Percentiles rank a stretch among this genome's conserved stretches.
phyloP scores from a whole-genome alignment of 805 yeast genomes.

The Candida golubevii region DNA sequence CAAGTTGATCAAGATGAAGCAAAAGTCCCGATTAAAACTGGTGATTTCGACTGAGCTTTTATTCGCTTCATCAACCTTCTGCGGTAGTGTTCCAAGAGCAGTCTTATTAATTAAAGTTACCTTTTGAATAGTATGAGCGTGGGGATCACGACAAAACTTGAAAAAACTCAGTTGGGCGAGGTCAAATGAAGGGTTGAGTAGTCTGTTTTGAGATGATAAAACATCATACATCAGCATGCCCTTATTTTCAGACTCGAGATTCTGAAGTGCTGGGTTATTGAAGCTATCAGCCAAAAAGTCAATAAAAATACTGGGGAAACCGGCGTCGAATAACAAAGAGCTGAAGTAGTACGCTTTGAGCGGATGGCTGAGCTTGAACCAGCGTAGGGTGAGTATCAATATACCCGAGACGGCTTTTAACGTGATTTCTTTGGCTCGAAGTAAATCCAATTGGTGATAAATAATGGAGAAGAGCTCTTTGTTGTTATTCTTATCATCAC shows the following conservation, averaged over 20 bases:
- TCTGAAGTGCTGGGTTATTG: conserved; percentile 33
- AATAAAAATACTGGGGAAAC: conserved; percentile 38
- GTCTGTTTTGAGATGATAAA: conserved; percentile 33
- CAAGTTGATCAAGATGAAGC: conserved; percentile 47
- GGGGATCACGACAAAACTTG: conserved; percentile 26
- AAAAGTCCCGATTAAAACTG: conserved; percentile 38
- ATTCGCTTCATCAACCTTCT: conserved; percentile 22
- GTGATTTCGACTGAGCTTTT: conserved; percentile 26
- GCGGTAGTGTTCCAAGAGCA: conserved; percentile 26
- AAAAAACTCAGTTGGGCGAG: conserved; percentile 35
- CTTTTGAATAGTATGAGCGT: conserved; percentile 5
- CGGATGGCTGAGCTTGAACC: conserved; percentile 79
- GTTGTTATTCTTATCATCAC: conserved; percentile 5
- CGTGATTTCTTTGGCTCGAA: conserved; percentile 58
- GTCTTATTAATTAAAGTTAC: conserved; percentile 28
- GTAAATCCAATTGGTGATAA: conserved; percentile 47
- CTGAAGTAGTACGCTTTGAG: conserved; percentile 74
- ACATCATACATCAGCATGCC: conserved; percentile 28
- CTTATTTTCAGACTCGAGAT: conserved; percentile 13
- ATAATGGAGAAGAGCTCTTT: conserved; percentile 17
- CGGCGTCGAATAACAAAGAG: conserved; percentile 70
- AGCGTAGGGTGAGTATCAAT: conserved; percentile 51
- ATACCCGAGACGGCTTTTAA: conserved; percentile 56
- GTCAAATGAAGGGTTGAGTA: conserved; percentile 35
- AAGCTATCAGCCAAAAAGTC: conserved; percentile 34